Evolutionary conservation across 2,329 filamentous ascomycete genomes (phyloP), one percentile per base, ranked within the genome.

Genomic region (Dothideomycetes sp.): DNA sequence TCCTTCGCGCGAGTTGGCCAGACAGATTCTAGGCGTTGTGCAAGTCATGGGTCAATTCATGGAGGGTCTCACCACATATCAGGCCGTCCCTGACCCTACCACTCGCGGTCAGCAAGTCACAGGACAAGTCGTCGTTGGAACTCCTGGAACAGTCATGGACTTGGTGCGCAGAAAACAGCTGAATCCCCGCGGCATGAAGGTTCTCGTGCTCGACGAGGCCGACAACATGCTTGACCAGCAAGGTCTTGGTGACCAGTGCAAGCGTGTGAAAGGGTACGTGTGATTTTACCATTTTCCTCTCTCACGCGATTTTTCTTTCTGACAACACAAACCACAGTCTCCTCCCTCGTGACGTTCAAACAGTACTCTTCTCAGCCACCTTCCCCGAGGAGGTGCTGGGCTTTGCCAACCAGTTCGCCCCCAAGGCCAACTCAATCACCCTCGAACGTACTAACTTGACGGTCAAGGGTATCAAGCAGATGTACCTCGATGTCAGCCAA

Each of bases 191-290:
- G 65, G 78, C 44, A 70, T 98, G 51, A 84, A 79, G 61, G 75
- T 94, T 7, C 73, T 98, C 46, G 89, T 95, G 42, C 73, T 98
- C 39, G 91, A 98, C 56, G 91, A 98, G 67, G 91, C 91, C 43
- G 91, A 98, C 67, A 96, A 95, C 67, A 98, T 98, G 91, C 69
- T 98, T 45, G 91, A 96, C 57, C 82, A 89, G 63, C 86, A 94
- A 64, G 89, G 91, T 37, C 71, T 98, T 41, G 91, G 91, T 38
- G 91, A 96, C 45, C 91, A 98, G 65, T 96, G 89, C 63, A 76
- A 87, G 53, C 80, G 88, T 51, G 85, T 95, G 52, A 94, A 93
- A 69, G 64, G 65, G 85, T 91, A 64, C 54, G 78, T 66, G 7
- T n/a, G 8, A 3, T n/a, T 22, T 7, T 16, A 17, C 9, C 12